Evolutionary conservation across 2,329 filamentous ascomycete genomes (phyloP).

Genomic region (Fusarium neocosmosporiellum): DNA sequence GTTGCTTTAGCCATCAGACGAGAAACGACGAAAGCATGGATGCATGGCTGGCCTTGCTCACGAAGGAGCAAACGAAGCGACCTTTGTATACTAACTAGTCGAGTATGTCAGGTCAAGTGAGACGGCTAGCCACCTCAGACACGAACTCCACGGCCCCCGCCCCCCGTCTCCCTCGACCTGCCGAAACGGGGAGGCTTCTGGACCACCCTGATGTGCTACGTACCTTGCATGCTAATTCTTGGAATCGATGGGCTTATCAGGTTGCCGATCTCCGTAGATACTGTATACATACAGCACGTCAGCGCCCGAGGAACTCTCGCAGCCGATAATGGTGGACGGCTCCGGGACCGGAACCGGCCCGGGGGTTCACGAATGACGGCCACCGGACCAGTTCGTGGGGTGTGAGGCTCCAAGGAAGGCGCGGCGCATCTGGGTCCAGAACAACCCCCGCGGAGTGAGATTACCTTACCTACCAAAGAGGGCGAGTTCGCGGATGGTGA

Average conservation of each 20-base stretch:
- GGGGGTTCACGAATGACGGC: conserved; percentile 25
- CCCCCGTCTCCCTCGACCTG: conserved; percentile 28
- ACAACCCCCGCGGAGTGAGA: conserved; percentile 1
- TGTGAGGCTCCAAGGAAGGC: conserved; percentile 2
- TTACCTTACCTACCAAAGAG: conserved; percentile 8
- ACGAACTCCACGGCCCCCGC: not conserved
- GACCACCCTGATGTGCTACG: conserved; percentile 2
- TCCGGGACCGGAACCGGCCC: conserved; percentile 42
- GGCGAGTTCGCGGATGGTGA: conserved; percentile 16
- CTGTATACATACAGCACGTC: not conserved
- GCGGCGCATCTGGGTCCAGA: not conserved
- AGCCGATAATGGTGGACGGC: conserved; percentile 23
- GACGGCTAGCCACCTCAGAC: not conserved
- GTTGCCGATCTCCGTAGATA: conserved; percentile 9
- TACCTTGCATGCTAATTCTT: conserved; percentile 6
- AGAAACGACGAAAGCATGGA: not conserved
- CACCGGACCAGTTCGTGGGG: conserved; percentile 9
- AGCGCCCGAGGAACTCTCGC: conserved; percentile 6
- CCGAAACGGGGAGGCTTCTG: conserved; percentile 36
- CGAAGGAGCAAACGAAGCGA: not conserved
- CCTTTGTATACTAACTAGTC: not conserved
- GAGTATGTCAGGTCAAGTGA: conserved; percentile 2
- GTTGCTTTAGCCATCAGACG: not conserved
- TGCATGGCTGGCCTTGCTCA: not conserved
- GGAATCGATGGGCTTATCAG: not conserved